phyloP scores from a whole-genome alignment of 2,329 filamentous ascomycete species.

The Phoma herbarum region DNA sequence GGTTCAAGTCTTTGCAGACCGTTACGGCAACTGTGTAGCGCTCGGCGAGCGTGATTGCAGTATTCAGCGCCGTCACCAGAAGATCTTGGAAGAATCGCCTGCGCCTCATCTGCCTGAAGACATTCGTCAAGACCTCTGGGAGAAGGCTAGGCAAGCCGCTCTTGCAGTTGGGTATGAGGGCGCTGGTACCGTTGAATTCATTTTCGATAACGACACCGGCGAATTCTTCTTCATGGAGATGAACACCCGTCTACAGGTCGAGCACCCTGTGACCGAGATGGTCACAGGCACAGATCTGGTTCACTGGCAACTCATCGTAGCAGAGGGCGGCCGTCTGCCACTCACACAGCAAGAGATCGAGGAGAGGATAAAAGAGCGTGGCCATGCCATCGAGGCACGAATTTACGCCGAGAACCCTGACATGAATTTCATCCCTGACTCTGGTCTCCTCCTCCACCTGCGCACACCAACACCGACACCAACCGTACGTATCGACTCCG shows the following conservation, averaged over 20 bases:
- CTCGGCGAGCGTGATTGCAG: slow-evolving; percentile 72
- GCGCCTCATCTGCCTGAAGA: slow-evolving; percentile 68
- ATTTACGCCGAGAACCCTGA: slow-evolving; percentile 97
- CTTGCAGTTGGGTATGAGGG: slow-evolving; percentile 71
- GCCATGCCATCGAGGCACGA: slow-evolving; percentile 91
- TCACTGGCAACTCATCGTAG: slow-evolving; percentile 92
- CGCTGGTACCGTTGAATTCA: slow-evolving; percentile 73
- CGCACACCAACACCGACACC: slow-evolving; percentile 73
- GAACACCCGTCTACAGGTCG: slow-evolving; percentile 88
- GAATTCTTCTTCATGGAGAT: slow-evolving; percentile 77
- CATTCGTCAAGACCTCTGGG: slow-evolving; percentile 71
- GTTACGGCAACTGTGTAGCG: slow-evolving; percentile 70
- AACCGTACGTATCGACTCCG: slow-evolving; percentile 89
- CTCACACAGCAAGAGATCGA: slow-evolving; percentile 72
- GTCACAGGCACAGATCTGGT: slow-evolving; percentile 82
- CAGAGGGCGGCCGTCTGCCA: slow-evolving; percentile 73
- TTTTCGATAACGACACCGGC: slow-evolving; percentile 72
- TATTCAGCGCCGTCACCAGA: slow-evolving; percentile 71
- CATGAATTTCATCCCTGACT: slow-evolving; percentile 91
- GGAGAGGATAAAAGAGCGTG: slow-evolving; percentile 74
- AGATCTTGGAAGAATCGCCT: slow-evolving; percentile 72
- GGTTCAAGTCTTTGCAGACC: slow-evolving; percentile 72
- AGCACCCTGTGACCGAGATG: slow-evolving; percentile 92
- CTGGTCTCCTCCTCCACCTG: slow-evolving; percentile 85
- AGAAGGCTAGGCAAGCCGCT: slow-evolving; percentile 69